These are phyloP conservation scores for Didymella exigua DNA, from an alignment of 2,329 filamentous ascomycete species.

Conservation along the genomic window DNA sequence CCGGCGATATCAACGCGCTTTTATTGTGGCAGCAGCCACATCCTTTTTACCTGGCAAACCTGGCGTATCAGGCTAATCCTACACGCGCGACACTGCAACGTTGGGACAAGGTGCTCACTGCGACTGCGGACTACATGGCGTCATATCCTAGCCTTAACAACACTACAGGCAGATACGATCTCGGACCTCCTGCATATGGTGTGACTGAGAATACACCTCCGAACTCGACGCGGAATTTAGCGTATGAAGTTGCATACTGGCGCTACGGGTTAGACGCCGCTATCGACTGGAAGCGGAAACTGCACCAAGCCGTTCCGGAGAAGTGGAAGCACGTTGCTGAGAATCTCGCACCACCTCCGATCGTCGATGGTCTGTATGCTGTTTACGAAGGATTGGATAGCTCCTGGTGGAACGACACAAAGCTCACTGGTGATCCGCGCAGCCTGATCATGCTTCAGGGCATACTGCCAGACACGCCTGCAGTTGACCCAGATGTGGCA, in stretches of 20 bases:
- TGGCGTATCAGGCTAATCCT: conserved; percentile 56
- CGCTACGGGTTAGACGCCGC: conserved; percentile 63
- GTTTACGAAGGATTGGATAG: conserved; percentile 58
- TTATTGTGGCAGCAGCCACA: conserved; percentile 67
- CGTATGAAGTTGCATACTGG: conserved; percentile 66
- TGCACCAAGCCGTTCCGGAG: conserved; percentile 49
- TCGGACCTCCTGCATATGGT: conserved; percentile 56
- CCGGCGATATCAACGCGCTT: conserved; percentile 64
- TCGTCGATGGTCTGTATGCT: conserved; percentile 56
- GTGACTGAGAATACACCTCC: conserved; percentile 63
- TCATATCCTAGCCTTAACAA: conserved; percentile 61
- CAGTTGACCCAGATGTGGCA: conserved; percentile 31
- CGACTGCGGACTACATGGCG: conserved; percentile 64
- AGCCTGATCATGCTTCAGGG: conserved; percentile 39
- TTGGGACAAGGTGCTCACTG: conserved; percentile 60
- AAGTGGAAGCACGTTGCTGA: conserved; percentile 58
- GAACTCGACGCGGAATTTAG: conserved; percentile 61
- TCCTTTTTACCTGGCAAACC: conserved; percentile 63
- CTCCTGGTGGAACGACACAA: conserved; percentile 35
- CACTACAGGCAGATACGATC: conserved; percentile 58
- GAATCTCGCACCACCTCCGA: conserved; percentile 60
- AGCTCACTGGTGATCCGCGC: conserved; percentile 33
- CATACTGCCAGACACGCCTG: conserved; percentile 32
- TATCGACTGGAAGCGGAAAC: conserved; percentile 58
- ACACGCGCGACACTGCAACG: conserved; percentile 51